These are phyloP conservation scores for Fraxinus albicans DNA, from an alignment of 305 asterid genomes.

Conservation along the genomic window DNA sequence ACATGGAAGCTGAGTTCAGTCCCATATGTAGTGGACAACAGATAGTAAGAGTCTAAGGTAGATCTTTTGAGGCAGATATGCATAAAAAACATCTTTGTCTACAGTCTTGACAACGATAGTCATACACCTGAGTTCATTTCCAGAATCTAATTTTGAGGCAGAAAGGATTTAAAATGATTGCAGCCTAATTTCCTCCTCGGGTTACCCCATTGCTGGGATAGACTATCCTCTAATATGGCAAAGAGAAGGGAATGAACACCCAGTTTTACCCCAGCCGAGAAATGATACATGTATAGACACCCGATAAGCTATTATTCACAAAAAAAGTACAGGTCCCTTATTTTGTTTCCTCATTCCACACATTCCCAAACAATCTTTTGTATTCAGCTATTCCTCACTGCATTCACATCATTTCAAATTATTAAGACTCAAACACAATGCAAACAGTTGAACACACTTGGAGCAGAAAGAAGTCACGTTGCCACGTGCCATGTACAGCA, in stretches of 20 bases:
- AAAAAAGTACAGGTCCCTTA: background rate
- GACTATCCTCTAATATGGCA: background rate
- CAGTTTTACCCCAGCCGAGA: background rate
- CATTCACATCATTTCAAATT: background rate
- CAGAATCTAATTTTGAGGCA: background rate
- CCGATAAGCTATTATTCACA: background rate
- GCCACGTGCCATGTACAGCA: background rate
- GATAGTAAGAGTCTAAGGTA: background rate
- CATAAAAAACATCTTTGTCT: background rate
- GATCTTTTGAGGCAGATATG: background rate
- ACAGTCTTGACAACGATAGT: background rate
- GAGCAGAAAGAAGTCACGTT: background rate
- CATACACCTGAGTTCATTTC: background rate
- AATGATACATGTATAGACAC: background rate
- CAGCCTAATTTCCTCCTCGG: background rate
- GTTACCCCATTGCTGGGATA: background rate
- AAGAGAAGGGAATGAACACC: background rate
- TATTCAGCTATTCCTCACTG: background rate
- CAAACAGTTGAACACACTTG: background rate
- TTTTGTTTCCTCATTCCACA: background rate
- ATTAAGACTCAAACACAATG: background rate
- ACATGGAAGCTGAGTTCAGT: background rate
- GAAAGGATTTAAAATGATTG: background rate
- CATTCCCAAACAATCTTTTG: background rate
- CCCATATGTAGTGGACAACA: background rate